phyloP scores from a whole-genome alignment of 805 yeast species.

The Scheffersomyces ergatensis region DNA sequence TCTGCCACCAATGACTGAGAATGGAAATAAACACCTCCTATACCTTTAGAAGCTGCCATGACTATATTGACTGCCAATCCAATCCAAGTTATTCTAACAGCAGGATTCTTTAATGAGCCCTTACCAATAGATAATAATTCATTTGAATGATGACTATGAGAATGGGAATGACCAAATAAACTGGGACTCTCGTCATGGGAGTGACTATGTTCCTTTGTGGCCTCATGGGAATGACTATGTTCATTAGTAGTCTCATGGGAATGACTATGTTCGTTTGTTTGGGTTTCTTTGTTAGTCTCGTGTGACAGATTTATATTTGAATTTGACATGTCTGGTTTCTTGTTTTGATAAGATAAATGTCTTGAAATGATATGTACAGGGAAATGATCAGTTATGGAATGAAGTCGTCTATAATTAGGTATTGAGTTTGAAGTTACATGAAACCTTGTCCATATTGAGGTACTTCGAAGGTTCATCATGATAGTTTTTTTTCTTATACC shows the following conservation, averaged over 20 bases:
- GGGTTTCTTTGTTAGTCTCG: too few relatives aligned
- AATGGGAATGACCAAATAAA: constrained; percentile 32
- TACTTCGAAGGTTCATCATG: too few relatives aligned
- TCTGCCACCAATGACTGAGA: constrained; percentile 95
- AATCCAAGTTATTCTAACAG: constrained; percentile 88
- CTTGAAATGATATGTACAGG: neutral
- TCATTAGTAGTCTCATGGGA: constrained; percentile 3
- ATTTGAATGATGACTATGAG: constrained; percentile 46
- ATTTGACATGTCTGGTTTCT: too few relatives aligned
- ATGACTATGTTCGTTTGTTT: neutral
- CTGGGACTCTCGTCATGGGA: constrained; percentile 14
- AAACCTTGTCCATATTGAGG: too few relatives aligned
- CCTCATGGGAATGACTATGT: constrained; percentile 10
- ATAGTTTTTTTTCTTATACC: too few relatives aligned
- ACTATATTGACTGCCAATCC: constrained; percentile 82
- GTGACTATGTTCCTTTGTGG: constrained; percentile 1
- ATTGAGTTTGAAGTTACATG: too few relatives aligned
- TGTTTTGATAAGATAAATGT: neutral
- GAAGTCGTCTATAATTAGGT: too few relatives aligned
- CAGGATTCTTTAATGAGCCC: constrained; percentile 57
- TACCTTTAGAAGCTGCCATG: constrained; percentile 82
- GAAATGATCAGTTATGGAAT: too few relatives aligned
- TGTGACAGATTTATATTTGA: too few relatives aligned
- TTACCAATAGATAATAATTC: constrained; percentile 31
- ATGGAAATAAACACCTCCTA: constrained; percentile 89